phyloP scores from a whole-genome alignment of 1,284 basidiomycete genomes.

The Moesziomyces sp. region DNA sequence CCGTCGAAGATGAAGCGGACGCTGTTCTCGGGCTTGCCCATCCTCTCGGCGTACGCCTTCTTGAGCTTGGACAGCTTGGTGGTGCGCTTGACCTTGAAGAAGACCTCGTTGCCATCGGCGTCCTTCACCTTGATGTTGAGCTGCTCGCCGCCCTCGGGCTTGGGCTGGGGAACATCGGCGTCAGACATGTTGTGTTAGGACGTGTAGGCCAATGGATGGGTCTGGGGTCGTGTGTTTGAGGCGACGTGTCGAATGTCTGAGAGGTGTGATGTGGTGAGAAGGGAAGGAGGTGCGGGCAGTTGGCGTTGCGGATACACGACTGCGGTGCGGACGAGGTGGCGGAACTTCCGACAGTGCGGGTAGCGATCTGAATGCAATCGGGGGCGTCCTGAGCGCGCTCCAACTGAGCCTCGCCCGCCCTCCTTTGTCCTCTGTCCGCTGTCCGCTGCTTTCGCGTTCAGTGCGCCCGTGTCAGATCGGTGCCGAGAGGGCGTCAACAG shows the following conservation, averaged over 20 bases:
- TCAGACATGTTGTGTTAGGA: constrained; percentile 52
- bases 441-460: not conserved
- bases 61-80: constrained; percentile 93
- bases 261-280: constrained; percentile 13
- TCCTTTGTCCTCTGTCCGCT: too few relatives aligned
- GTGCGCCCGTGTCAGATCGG: not conserved
- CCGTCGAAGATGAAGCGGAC: constrained; percentile 67
- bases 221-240: not conserved
- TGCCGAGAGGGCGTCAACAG: constrained; percentile 5
- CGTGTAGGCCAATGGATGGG: not conserved
- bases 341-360: not conserved
- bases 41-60: constrained; percentile 90
- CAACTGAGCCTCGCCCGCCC: not conserved
- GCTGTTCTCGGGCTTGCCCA: constrained; percentile 76
- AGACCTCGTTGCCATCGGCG: constrained; percentile 82
- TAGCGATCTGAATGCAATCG: not conserved
- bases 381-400: not conserved
- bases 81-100: constrained; percentile 97
- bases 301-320: not conserved
- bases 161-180: constrained; percentile 53
- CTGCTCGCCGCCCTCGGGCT: constrained; percentile 65
- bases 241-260: not conserved
- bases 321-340: not conserved
- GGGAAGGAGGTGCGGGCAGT: constrained; percentile 1
- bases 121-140: constrained; percentile 68